A percentile compares a stretch with the other conserved stretches of the same genome.
Conservation (phyloP, 805 yeast genomes). For the Maudiozyma saulgeensis region DNA sequence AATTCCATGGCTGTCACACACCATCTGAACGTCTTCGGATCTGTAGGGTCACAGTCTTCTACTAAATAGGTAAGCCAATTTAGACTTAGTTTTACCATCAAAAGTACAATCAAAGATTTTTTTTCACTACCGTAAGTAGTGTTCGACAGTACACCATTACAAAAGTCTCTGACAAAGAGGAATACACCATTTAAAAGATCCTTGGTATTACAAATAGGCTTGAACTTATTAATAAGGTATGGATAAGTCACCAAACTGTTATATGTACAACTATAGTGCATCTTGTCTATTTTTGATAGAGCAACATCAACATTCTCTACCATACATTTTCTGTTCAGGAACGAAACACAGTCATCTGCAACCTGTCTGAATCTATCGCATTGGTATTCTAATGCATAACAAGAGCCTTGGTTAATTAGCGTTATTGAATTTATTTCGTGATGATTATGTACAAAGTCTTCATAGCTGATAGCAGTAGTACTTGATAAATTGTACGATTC, state of each 20-base stretch:
- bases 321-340: constrained; percentile 60
- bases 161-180: constrained; percentile 72
- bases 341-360: constrained; percentile 45
- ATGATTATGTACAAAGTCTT: constrained; percentile 15
- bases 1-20: constrained; percentile 92
- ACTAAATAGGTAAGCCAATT: constrained; percentile 93
- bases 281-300: constrained; percentile 51
- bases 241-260: constrained; percentile 54
- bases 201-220: constrained; percentile 54
- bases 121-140: constrained; percentile 47
- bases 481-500: constrained; percentile 46
- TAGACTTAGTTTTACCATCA: constrained; percentile 64
- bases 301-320: constrained; percentile 64
- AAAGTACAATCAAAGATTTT: constrained; percentile 59
- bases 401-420: constrained; percentile 47
- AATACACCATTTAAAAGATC: constrained; percentile 69
- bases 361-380: constrained; percentile 48
- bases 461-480: constrained; percentile 9
- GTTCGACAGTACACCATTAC: constrained; percentile 57
- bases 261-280: constrained; percentile 59
- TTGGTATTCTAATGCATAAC: constrained; percentile 44
- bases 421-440: constrained; percentile 13
- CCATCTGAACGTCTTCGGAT: constrained; percentile 86
- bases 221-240: constrained; percentile 41
- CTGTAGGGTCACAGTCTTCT: constrained; percentile 91